phyloP scores from a whole-genome alignment of 345 rosid genomes.

The Jatropha curcas region DNA sequence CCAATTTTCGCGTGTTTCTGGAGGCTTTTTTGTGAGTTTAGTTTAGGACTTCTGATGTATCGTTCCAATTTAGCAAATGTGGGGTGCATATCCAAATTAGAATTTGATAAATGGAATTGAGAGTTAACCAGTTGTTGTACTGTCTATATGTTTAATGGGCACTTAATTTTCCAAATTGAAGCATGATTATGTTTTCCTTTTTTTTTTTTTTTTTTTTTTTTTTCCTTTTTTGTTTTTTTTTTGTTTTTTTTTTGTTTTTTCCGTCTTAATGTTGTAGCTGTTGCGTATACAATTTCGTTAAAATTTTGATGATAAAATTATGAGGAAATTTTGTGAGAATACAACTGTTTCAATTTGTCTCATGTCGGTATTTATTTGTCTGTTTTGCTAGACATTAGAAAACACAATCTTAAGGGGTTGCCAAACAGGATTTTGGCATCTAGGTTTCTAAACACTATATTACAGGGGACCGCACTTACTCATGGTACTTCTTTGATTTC shows the following conservation, averaged over 20 bases:
- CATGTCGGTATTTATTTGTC: neutral
- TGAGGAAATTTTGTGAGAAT: neutral
- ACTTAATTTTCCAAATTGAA: neutral
- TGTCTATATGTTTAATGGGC: neutral
- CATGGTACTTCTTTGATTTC: neutral
- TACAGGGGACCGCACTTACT: neutral
- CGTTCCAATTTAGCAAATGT: neutral
- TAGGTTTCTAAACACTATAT: neutral
- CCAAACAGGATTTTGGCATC: neutral
- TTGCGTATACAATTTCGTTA: neutral
- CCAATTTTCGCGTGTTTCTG: too few species aligned
- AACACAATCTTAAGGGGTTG: too few species aligned
- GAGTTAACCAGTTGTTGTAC: neutral
- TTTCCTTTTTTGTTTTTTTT: neutral
- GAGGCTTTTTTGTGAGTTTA: neutral
- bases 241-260: too few species aligned
- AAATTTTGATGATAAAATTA: neutral
- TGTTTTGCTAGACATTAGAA: neutral
- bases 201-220: neutral
- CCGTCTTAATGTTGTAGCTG: too few species aligned
- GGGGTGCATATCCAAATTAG: neutral
- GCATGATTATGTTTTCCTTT: neutral
- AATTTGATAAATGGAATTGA: neutral
- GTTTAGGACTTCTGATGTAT: neutral
- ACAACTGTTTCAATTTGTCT: neutral